phyloP scores from a whole-genome alignment of 768 basidiomycete species.

The Chalciporus piperatus region DNA sequence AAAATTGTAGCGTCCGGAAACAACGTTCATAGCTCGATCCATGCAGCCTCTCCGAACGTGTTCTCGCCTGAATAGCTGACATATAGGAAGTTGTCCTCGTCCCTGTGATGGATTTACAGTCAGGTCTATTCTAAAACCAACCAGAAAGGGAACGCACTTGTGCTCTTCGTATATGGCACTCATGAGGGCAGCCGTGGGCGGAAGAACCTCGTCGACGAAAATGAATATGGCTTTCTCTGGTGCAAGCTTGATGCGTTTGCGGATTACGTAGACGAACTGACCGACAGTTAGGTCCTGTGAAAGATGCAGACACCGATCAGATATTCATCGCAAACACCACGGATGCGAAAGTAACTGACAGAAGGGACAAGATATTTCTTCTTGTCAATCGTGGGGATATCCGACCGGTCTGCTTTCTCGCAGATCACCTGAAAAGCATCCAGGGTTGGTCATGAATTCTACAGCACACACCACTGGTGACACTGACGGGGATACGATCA shows the following conservation, averaged over 20 bases:
- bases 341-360: constrained; percentile 44
- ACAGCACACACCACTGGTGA: constrained; percentile 1
- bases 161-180: constrained; percentile 99
- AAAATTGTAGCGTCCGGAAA: constrained; percentile 19
- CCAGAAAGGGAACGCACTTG: constrained; percentile 62
- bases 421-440: constrained; percentile 80
- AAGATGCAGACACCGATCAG: constrained; percentile 20
- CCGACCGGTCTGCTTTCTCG: constrained; percentile 97
- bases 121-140: constrained; percentile 19
- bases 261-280: constrained; percentile 99
- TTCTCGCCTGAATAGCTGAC: constrained; percentile 99
- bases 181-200: constrained; percentile 98
- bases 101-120: constrained; percentile 49
- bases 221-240: constrained; percentile 99
- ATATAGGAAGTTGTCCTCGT: constrained; percentile 98
- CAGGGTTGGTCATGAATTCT: constrained; percentile 9
- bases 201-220: constrained; percentile 98
- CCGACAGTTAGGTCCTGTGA: constrained; percentile 90
- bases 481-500: constrained; percentile 91
- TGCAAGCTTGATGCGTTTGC: constrained; percentile 99
- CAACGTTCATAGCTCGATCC: constrained; percentile 32
- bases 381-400: constrained; percentile 99
- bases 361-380: constrained; percentile 99
- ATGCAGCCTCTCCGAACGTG: constrained; percentile 66
- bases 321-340: constrained; percentile 17